phyloP scores from a whole-genome alignment of 1,139 yeast genomes.

The Saccharomycopsis hybrid region DNA sequence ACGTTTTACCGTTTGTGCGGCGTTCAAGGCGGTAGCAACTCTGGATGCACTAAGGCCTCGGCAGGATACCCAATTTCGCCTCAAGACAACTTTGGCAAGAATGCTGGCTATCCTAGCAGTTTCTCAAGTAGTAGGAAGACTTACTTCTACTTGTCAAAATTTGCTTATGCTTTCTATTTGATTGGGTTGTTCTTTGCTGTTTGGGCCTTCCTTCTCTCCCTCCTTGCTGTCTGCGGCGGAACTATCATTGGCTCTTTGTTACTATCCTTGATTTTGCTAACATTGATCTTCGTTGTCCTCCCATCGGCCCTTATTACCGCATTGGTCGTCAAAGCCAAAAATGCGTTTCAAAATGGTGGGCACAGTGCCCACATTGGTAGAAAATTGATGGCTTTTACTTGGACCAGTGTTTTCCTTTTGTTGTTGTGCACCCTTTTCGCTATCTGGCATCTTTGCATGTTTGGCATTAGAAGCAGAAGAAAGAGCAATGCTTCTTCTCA shows the following conservation, averaged over 20 bases:
- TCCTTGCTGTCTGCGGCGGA: conserved; percentile 21
- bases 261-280: conserved; percentile 40
- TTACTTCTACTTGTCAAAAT: conserved; percentile 58
- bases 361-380: conserved; percentile 46
- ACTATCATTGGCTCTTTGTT: conserved; percentile 24
- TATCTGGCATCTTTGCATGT: neutral
- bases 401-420: conserved; percentile 52
- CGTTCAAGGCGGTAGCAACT: conserved; percentile 35
- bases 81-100: conserved; percentile 43
- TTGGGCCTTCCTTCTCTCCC: conserved; percentile 32
- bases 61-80: conserved; percentile 72
- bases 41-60: conserved; percentile 39
- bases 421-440: conserved; percentile 27
- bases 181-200: conserved; percentile 53
- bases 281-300: conserved; percentile 33
- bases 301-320: conserved; percentile 65
- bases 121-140: conserved; percentile 41
- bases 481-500: neutral
- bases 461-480: neutral
- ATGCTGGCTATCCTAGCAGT: conserved; percentile 37
- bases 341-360: conserved; percentile 46
- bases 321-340: conserved; percentile 54
- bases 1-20: conserved; percentile 64
- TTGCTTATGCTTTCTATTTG: conserved; percentile 62
- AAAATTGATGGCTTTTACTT: conserved; percentile 53